phyloP scores from a whole-genome alignment of 768 basidiomycete species.

The Pleurotus salmoneostramineus region DNA sequence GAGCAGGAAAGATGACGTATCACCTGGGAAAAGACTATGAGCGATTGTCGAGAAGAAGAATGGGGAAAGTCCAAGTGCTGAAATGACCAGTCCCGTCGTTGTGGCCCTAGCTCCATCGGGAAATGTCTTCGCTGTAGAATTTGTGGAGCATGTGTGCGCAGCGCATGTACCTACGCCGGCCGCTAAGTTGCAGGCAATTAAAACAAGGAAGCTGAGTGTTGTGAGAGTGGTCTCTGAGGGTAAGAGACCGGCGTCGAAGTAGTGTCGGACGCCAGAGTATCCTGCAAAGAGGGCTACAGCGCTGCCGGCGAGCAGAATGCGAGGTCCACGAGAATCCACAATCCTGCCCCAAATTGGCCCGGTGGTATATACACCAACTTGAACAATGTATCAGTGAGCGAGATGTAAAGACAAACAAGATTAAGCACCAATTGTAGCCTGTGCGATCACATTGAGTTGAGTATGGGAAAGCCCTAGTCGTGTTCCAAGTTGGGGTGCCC shows the following conservation, averaged over 20 bases:
- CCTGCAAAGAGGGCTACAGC: slow-evolving; percentile 62
- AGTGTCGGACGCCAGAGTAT: slow-evolving; percentile 68
- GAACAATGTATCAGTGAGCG: neutral
- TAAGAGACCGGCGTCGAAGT: slow-evolving; percentile 56
- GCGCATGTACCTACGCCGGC: slow-evolving; percentile 78
- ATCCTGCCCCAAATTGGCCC: slow-evolving; percentile 80
- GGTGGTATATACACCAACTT: slow-evolving; percentile 69
- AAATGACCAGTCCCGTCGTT: slow-evolving; percentile 73
- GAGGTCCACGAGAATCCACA: slow-evolving; percentile 74
- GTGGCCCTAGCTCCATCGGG: slow-evolving; percentile 74
- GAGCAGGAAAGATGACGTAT: slow-evolving; percentile 74
- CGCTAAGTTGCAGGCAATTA: slow-evolving; percentile 62
- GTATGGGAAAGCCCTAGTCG: slow-evolving; percentile 75
- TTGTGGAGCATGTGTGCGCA: slow-evolving; percentile 67
- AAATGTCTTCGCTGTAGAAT: slow-evolving; percentile 81
- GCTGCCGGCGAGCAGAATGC: slow-evolving; percentile 56
- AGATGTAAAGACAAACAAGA: neutral
- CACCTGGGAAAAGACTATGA: slow-evolving; percentile 65
- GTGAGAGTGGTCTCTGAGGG: slow-evolving; percentile 30
- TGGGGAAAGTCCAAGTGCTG: slow-evolving; percentile 87
- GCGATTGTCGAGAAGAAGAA: slow-evolving; percentile 85
- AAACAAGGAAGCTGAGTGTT: slow-evolving; percentile 36
- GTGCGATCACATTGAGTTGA: slow-evolving; percentile 73
- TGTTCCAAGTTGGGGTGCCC: slow-evolving; percentile 83
- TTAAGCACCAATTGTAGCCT: slow-evolving; percentile 66